Evolutionary conservation across 257 asterid genomes (phyloP), one percentile per base, ranked within the genome.

Genomic region (Mentha longifolia): DNA sequence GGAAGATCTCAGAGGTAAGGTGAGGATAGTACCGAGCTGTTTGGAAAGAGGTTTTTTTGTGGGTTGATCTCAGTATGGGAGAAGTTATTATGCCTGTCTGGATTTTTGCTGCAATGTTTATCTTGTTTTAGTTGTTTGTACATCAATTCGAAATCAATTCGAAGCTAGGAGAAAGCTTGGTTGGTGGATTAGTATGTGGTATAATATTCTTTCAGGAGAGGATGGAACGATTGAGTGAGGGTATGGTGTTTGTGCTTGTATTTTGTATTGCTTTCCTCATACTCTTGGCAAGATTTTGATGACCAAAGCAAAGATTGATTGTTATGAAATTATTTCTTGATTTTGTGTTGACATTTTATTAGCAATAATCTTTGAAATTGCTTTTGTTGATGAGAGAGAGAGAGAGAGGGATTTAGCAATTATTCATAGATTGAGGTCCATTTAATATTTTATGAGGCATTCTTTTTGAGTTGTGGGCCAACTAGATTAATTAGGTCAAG

Each of bases 1-100:
- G 92, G 91, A 39, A 80, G 84, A 39, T 77, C 91, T 13, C 79
- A 67, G 68, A 71, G 81, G 66, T 77, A 58, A 57, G 50, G 20
- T 7, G 54, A 41, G 20, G 13, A 31, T 13, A 30, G 9, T 28
- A 60, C 51, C 4, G 71, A 33, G 47, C 61, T 1, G 28, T 9
- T 30, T 10, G 46, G 19, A 58, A 25, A 7, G 45, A 63, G 1
- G 1, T 61, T 15, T 13, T 9, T 49, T 30, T 6, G 6, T 16
- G 65, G 30, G 60, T 56, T 31, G 75, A 15, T 39, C 43, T 9
- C 10, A 25, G 33, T 52, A 51, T 13, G 72, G 30, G 14, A 60
- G 70, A 67, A 57, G 69, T 16, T 65, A 41, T 8, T 46, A 14
- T 43, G 39, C 39, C 19, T 22, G 11, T 46, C 46, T 62, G 65